Evolutionary conservation across 2,329 filamentous ascomycete genomes (phyloP).

Genomic region (Cladosporium sphaerospermum): DNA sequence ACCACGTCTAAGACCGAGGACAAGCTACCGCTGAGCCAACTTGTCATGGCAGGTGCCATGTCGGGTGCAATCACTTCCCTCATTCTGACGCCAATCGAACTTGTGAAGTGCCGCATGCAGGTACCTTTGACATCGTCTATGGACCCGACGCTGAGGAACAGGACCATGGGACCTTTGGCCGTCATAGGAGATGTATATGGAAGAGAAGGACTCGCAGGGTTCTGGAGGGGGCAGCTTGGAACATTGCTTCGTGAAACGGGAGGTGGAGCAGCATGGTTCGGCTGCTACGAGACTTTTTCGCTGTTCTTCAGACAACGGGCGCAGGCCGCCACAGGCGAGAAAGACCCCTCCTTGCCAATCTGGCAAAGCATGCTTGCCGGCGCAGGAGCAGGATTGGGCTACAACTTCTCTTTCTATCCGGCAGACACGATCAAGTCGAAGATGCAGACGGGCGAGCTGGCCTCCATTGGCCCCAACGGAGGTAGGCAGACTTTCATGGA

Average conservation of each 20-base stretch:
- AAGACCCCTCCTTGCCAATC: constrained; percentile 59
- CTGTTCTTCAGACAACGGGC: constrained; percentile 56
- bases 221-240: constrained; percentile 92
- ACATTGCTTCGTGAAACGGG: constrained; percentile 92
- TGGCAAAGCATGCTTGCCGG: constrained; percentile 86
- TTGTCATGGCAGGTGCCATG: constrained; percentile 76
- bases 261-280: constrained; percentile 92
- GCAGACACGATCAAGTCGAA: constrained; percentile 96
- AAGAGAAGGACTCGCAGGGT: constrained; percentile 74
- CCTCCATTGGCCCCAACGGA: constrained; percentile 45
- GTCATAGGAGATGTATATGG: constrained; percentile 76
- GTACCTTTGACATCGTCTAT: constrained; percentile 49
- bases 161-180: constrained; percentile 47
- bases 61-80: constrained; percentile 85
- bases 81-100: constrained; percentile 87
- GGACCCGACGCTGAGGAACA: constrained; percentile 20
- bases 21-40: constrained; percentile 64
- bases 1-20: constrained; percentile 24
- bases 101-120: constrained; percentile 98
- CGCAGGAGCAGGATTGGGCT: constrained; percentile 81
- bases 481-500: constrained; percentile 61
- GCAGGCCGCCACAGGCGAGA: constrained; percentile 30
- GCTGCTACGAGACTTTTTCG: constrained; percentile 71
- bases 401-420: constrained; percentile 96
- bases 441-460: constrained; percentile 76